Evolutionary conservation across 345 rosid species (phyloP), one percentile per base, ranked within the genome.

Genomic region (Microcos paniculata): DNA sequence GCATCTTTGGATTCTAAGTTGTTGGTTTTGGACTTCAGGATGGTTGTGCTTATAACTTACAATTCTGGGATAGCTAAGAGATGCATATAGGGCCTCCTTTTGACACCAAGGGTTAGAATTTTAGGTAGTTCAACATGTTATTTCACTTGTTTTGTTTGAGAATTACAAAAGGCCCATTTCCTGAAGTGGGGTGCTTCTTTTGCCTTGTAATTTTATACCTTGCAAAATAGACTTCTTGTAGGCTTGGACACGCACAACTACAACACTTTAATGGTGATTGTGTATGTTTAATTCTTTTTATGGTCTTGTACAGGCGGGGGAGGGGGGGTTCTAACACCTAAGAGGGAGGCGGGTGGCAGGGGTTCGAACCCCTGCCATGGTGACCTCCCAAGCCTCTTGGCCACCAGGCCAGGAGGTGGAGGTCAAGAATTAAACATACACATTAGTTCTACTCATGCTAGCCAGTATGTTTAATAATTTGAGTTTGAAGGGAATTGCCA

Each of bases 1-100:
- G 95, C 79, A 80, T 91, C 89, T 88, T 91, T 57, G 95, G 96
- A 15, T 85, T 91, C 73, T 91, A 69, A 84, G 52, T 30, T 13
- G 1, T n/a, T 0, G 58, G 51, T 18, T 73, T 33, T 74, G 35
- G 43, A 38, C 16, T 12, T 9, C 38, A 4, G 43, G 76, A 64
- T 51, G 72, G 78, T 53, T 55, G 76, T 26, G 42, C 56, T 52
- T 13, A 48, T 11, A 70, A 77, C 77, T 43, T 24, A 13, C 74
- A 69, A 62, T 63, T 76, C 67, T 67, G 52, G 77, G 70, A 26
- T 51, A 67, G 76, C 78, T 19, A 38, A 59, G 61, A 71, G 65
- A 66, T 76, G 38, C 62, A 67, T 73, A 51, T 52, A 68, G 51
- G 52, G 26, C 55, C 57, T 45, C 77, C 74, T 52, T 31, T 15